These are phyloP conservation scores for Bjerkandera adusta DNA, from an alignment of 1,284 basidiomycete genomes.

Conservation along the genomic window DNA sequence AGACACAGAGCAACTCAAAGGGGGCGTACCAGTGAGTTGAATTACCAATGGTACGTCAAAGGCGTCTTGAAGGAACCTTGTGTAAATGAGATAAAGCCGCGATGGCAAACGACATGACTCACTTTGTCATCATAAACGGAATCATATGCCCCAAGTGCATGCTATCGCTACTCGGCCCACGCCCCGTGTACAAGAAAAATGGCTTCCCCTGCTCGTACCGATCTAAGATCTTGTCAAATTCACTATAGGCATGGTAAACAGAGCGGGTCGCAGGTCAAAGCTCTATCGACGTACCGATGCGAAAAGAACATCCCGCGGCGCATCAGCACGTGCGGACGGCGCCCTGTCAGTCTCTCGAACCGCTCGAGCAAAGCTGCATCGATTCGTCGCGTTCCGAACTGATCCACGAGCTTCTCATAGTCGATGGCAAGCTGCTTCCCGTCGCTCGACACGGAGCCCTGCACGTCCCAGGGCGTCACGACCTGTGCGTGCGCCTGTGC, in stretches of 20 bases:
- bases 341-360: conserved; percentile 91
- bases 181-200: conserved; percentile 97
- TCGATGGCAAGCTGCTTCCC: conserved; percentile 92
- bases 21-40: conserved; percentile 79
- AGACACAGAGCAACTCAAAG: conserved; percentile 5
- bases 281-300: conserved; percentile 68
- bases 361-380: conserved; percentile 79
- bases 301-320: conserved; percentile 97
- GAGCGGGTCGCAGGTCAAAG: background rate
- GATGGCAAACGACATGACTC: conserved; percentile 27
- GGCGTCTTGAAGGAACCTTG: conserved; percentile 94
- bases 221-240: conserved; percentile 92
- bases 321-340: conserved; percentile 88
- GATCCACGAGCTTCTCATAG: conserved; percentile 93
- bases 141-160: conserved; percentile 99
- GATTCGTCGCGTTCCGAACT: conserved; percentile 91
- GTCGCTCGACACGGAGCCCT: conserved; percentile 86
- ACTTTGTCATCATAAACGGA: conserved; percentile 98
- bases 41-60: conserved; percentile 94
- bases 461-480: conserved; percentile 98
- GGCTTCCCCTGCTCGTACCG: conserved; percentile 97
- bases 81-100: background rate
- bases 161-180: conserved; percentile 94
- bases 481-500: conserved; percentile 64
- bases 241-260: conserved; percentile 51